Evolutionary conservation across 2,329 filamentous ascomycete genomes (phyloP), one percentile per base, ranked within the genome.

Genomic region (Cercospora sp.): DNA sequence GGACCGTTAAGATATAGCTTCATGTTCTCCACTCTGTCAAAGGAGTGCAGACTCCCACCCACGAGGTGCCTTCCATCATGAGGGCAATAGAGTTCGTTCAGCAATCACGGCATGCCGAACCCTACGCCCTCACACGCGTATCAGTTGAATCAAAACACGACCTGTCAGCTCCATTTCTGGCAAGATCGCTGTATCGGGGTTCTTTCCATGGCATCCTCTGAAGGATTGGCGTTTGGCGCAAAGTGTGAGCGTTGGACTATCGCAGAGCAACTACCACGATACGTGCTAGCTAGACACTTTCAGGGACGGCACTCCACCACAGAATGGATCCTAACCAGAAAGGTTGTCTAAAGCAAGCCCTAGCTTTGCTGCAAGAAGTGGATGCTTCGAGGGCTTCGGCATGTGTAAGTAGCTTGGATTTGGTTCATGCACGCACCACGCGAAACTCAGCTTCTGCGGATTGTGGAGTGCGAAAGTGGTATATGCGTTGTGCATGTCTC

Each of bases 401-500:
- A 13, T 43, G 21, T 24, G 26, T 55, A 24, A 16, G 6, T 5
- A 51, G 40, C 40, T 37, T 30, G 12, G 8, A 16, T 65, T n/a
- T 59, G 62, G 62, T 21, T 58, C 62, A 18, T 21, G 53, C 51
- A 57, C 32, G 37, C 51, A 45, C 51, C 34, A 65, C 16, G 62
- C 34, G 24, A 51, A 63, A 65, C 51, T 59, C 51, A 65, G 62
- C 62, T 43, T 65, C 13, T 40, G 9, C 51, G 53, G 62, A 28
- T 49, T 65, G 51, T 65, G 62, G 53, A 49, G 53, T n/a, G 51
- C 32, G 34, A 43, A 16, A 32, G 24, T 63, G 37, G 12, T 34
- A 43, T 53, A 59, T 59, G 55, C 55, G 30, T 34, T 59, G 30
- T 30, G 9, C 30, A 59, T 37, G 55, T 59, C 18, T 59, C 32